These are phyloP conservation scores for Talaromyces stipitatus DNA, from an alignment of 495 filamentous ascomycete species.

Conservation along the genomic window DNA sequence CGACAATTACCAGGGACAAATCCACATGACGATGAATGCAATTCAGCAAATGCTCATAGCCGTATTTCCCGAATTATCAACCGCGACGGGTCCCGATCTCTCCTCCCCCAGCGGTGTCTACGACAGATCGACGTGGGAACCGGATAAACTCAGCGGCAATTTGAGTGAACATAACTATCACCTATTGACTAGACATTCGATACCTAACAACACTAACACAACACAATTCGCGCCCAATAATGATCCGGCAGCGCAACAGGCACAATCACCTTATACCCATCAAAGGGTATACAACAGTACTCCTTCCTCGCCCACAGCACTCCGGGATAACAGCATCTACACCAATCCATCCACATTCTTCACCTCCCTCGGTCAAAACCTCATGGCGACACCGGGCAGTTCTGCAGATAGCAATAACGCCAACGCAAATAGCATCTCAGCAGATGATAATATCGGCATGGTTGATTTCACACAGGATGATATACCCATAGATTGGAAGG, in stretches of 20 bases:
- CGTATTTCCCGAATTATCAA: neutral
- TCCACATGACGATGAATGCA: conserved; percentile 1
- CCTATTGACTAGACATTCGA: neutral
- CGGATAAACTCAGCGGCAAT: neutral
- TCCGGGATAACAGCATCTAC: neutral
- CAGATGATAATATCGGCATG: conserved; percentile 6
- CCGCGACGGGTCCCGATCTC: neutral
- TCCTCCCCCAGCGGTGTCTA: neutral
- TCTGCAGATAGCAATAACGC: neutral
- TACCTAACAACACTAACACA: neutral
- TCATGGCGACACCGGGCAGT: neutral
- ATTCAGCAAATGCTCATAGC: conserved; percentile 5
- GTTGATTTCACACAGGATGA: conserved; percentile 36
- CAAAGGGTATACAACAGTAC: neutral
- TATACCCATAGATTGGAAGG: conserved; percentile 27
- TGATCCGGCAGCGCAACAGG: too few species aligned
- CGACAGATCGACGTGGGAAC: neutral
- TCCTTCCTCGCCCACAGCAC: neutral
- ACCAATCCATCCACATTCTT: conserved; percentile 5
- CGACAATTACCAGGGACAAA: neutral
- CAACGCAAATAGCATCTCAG: neutral
- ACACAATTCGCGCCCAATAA: neutral
- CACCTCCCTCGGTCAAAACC: conserved; percentile 4
- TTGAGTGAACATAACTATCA: neutral
- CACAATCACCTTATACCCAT: neutral